Percentiles rank a stretch among this genome's conserved stretches.
Conservation (phyloP, 192 early-diverging fungal species). For the Oehlia diaphana region DNA sequence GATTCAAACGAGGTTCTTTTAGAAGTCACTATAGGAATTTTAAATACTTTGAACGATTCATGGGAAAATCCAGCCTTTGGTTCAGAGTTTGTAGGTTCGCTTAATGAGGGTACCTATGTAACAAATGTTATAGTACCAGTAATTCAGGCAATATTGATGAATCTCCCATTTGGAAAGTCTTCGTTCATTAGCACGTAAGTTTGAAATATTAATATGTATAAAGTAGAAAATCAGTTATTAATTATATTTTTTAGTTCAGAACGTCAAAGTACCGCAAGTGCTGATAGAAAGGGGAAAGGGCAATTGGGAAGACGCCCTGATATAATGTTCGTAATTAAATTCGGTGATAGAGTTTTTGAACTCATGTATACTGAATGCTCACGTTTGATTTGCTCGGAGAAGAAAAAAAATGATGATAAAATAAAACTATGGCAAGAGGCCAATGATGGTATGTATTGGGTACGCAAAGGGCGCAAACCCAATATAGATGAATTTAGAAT, state of each 20-base stretch:
- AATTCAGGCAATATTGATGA: not conserved
- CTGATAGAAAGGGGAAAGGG: not conserved
- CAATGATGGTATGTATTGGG: slow-evolving; percentile 14
- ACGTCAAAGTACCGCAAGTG: slow-evolving; percentile 12
- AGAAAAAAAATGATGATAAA: slow-evolving; percentile 4
- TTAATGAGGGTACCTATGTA: slow-evolving; percentile 14
- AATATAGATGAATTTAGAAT: slow-evolving; percentile 18
- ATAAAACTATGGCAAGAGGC: slow-evolving; percentile 9
- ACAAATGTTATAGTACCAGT: slow-evolving; percentile 11
- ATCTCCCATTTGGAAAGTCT: not conserved
- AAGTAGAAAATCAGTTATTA: not conserved
- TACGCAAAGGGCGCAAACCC: not conserved
- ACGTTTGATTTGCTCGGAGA: not conserved
- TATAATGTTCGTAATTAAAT: slow-evolving; percentile 6
- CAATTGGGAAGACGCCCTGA: no score
- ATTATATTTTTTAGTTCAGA: slow-evolving; percentile 1
- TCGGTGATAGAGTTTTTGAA: not conserved
- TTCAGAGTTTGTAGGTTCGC: not conserved
- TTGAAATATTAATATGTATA: not conserved
- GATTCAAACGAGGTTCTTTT: slow-evolving; percentile 1
- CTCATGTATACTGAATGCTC: slow-evolving; percentile 13
- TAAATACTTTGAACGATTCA: no score
- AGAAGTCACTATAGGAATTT: not conserved
- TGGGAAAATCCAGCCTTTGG: slow-evolving; percentile 11
- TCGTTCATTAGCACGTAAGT: slow-evolving; percentile 16